Conservation (phyloP, 2,329 filamentous ascomycete species). For the Aspergillus sp. region DNA sequence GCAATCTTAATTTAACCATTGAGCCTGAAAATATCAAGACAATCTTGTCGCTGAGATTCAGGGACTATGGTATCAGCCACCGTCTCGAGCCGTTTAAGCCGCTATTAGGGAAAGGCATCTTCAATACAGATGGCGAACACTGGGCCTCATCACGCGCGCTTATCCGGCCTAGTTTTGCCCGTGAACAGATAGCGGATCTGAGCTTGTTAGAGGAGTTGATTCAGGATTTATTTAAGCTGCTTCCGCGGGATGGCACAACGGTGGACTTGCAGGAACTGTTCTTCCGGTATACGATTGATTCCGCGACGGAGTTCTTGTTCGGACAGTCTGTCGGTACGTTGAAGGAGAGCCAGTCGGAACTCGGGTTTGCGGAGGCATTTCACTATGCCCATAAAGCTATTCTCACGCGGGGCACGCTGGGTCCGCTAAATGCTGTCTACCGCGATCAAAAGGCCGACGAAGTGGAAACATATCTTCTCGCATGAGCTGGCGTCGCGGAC, state of each 20-base stretch:
- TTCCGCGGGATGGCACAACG: slow-evolving; percentile 15
- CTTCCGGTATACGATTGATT: slow-evolving; percentile 55
- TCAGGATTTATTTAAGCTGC: slow-evolving; percentile 10
- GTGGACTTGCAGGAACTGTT: slow-evolving; percentile 20
- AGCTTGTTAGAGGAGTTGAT: slow-evolving; percentile 19
- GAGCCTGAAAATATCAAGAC: slow-evolving; percentile 53
- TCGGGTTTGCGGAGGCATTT: slow-evolving; percentile 18
- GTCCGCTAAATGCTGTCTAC: slow-evolving; percentile 8
- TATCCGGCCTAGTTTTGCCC: slow-evolving; percentile 37
- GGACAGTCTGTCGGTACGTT: slow-evolving; percentile 50
- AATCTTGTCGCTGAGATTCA: slow-evolving; percentile 48
- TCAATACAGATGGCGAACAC: slow-evolving; percentile 42
- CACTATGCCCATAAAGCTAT: slow-evolving; percentile 19
- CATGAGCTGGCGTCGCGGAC: slow-evolving; percentile 37
- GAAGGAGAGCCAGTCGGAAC: slow-evolving; percentile 18
- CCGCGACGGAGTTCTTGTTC: slow-evolving; percentile 74
- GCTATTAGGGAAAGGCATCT: slow-evolving; percentile 49
- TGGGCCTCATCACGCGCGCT: slow-evolving; percentile 48
- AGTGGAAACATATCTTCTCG: slow-evolving; percentile 37
- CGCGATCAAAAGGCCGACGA: slow-evolving; percentile 13
- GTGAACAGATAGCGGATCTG: slow-evolving; percentile 17
- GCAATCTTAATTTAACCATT: too few relatives aligned
- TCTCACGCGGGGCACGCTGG: slow-evolving; percentile 8
- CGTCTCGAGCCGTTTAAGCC: slow-evolving; percentile 38
- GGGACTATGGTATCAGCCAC: slow-evolving; percentile 44